Evolutionary conservation across 106 monocot genomes (phyloP), one percentile per base, ranked within the genome.

Genomic region (Dendrobium nobile): DNA sequence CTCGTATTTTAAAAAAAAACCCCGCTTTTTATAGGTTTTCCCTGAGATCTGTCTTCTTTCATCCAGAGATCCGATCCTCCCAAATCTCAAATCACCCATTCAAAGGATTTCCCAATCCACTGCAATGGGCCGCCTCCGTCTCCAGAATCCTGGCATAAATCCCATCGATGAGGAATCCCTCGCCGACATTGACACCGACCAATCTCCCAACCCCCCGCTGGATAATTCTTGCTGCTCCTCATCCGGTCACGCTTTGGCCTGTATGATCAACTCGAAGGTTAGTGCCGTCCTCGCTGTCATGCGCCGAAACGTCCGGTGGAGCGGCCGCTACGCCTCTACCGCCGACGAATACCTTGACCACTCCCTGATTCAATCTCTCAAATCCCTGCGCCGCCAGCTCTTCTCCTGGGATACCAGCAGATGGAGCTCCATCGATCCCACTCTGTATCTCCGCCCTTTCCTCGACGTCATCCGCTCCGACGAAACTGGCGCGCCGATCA

Each of bases 401-500:
- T 92, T 92, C 81, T 77, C 84, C 2, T 92, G 87, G 87, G 85
- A 22, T 51, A 77, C 41, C 37, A 81, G 82, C 55, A 77, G 67
- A 13, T 88, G 87, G 86, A 56, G 67, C 77, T 48, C 84, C 20
- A 78, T 93, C 44, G 86, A 91, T 81, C 96, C 96, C 72, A 56
- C 80, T 33, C 42, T 73, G 42, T 90, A 88, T 80, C 88, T 96
- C 84, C 84, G 85, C 43, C 93, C 96, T 55, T 96, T 96, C 73
- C 92, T 96, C 75, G 93, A 96, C 65, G 90, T 96, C 67, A 82
- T 96, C 79, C 88, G 87, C 47, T 96, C 96, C 41, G 96, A 96
- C 73, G 96, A 96, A 86, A 94, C 92, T 2, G 90, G 93, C 51
- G 96, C 96, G 41, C 96, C 96, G 16, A 96, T 96, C 85, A 96